phyloP scores from a whole-genome alignment of 148 eudicot genomes.

The Cornus florida region DNA sequence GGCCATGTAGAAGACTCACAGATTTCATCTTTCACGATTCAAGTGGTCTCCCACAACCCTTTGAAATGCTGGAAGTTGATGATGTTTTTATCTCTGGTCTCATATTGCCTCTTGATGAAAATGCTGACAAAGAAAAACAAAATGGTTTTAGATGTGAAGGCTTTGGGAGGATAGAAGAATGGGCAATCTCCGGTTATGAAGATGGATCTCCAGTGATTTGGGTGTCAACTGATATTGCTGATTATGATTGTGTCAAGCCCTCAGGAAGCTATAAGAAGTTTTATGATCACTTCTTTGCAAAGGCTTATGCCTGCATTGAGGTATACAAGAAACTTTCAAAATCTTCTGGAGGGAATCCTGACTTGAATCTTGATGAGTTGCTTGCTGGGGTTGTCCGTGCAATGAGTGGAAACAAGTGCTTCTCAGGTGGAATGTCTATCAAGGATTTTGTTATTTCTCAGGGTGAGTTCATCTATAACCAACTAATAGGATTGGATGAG shows the following conservation, averaged over 20 bases:
- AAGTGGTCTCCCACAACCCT: constrained; percentile 74
- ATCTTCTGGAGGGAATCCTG: constrained; percentile 81
- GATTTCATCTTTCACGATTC: constrained; percentile 83
- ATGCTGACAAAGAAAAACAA: constrained; percentile 51
- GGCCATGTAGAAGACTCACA: constrained; percentile 70
- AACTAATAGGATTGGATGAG: constrained; percentile 84
- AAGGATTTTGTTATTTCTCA: constrained; percentile 83
- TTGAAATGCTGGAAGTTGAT: constrained; percentile 77
- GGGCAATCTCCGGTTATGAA: constrained; percentile 98
- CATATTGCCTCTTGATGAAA: constrained; percentile 72
- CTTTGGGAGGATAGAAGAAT: constrained; percentile 89
- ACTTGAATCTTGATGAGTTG: constrained; percentile 71
- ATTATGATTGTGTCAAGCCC: constrained; percentile 82
- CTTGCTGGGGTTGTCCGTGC: constrained; percentile 80
- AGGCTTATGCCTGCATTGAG: constrained; percentile 81
- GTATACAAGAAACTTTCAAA: constrained; percentile 77
- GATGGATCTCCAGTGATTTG: constrained; percentile 87
- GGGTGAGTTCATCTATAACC: constrained; percentile 88
- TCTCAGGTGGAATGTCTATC: constrained; percentile 59
- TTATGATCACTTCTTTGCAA: constrained; percentile 74
- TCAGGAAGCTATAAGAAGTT: constrained; percentile 62
- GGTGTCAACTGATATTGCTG: constrained; percentile 87
- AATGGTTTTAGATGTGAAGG: constrained; percentile 81
- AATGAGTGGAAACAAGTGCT: constrained; percentile 73
- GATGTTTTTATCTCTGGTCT: constrained; percentile 81